These are phyloP conservation scores for Fusarium vanettenii DNA, from an alignment of 2,329 filamentous ascomycete species.

Conservation along the genomic window DNA sequence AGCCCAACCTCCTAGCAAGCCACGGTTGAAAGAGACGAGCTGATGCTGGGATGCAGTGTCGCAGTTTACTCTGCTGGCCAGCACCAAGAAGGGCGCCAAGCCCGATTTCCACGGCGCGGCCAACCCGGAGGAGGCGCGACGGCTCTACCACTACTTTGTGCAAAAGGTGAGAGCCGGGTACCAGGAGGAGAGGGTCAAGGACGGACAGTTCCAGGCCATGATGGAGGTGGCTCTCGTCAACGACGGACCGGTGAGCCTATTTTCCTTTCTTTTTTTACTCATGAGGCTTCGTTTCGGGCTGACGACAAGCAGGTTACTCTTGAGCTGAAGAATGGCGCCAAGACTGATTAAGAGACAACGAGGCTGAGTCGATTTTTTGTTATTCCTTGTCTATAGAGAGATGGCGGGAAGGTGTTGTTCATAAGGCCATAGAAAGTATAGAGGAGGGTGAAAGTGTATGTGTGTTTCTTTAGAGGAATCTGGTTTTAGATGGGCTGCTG, in stretches of 20 bases:
- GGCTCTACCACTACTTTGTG: slow-evolving; percentile 87
- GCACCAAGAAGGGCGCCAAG: slow-evolving; percentile 95
- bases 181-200: slow-evolving; percentile 79
- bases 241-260: slow-evolving; percentile 73
- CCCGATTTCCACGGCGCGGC: slow-evolving; percentile 94
- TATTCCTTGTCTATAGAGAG: background rate
- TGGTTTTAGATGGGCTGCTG: background rate
- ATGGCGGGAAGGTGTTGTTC: background rate
- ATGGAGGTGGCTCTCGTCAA: slow-evolving; percentile 97
- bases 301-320: slow-evolving; percentile 38
- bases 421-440: background rate
- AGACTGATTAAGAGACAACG: slow-evolving; percentile 22
- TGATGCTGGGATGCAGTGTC: slow-evolving; percentile 72
- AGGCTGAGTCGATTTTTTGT: background rate
- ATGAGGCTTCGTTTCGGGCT: background rate
- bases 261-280: background rate
- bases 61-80: slow-evolving; percentile 93
- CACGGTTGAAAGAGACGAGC: background rate
- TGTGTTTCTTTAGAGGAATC: background rate
- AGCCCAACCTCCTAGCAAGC: background rate
- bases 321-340: slow-evolving; percentile 40
- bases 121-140: slow-evolving; percentile 79
- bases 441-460: background rate
- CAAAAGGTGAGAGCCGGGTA: slow-evolving; percentile 80
- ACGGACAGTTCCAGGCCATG: slow-evolving; percentile 98